A percentile compares a stretch with the other conserved stretches of the same genome.
phyloP scores from a whole-genome alignment of 176 grass and related monocot genomes.

The Thalia dealbata region DNA sequence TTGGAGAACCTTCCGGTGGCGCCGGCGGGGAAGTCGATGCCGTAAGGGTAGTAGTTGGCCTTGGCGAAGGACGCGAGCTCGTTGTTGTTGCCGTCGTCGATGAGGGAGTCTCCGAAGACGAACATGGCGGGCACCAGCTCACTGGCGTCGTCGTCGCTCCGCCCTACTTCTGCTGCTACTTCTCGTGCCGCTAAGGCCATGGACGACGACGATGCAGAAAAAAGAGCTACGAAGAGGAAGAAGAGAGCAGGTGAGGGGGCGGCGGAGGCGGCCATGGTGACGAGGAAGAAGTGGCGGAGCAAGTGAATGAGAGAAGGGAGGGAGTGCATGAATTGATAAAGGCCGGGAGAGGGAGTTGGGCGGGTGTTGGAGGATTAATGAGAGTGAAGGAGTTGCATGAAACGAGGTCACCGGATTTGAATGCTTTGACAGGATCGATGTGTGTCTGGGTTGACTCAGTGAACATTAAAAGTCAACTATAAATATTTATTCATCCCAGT shows the following conservation, averaged over 20 bases:
- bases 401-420: no score
- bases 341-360: no score
- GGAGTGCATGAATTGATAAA: no score
- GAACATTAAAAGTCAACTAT: no score
- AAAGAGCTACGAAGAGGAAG: neutral
- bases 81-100: conserved; percentile 95
- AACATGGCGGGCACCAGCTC: conserved; percentile 79
- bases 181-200: neutral
- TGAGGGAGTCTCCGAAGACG: conserved; percentile 90
- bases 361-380: no score
- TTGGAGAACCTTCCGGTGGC: conserved; percentile 91
- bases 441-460: no score
- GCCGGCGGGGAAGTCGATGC: conserved; percentile 78
- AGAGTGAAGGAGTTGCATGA: no score
- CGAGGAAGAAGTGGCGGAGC: neutral
- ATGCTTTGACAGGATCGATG: no score
- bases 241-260: neutral
- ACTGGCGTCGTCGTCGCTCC: neutral
- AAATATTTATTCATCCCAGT: no score
- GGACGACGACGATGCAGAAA: neutral
- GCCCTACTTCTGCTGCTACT: neutral
- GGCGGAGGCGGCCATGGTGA: neutral
- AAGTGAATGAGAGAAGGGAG: no score
- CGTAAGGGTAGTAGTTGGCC: conserved; percentile 89
- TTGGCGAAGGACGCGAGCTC: conserved; percentile 62